Base-by-base conservation (phyloP, 768 basidiomycete genomes). In the Leucosporidium creatinivorum region DNA sequence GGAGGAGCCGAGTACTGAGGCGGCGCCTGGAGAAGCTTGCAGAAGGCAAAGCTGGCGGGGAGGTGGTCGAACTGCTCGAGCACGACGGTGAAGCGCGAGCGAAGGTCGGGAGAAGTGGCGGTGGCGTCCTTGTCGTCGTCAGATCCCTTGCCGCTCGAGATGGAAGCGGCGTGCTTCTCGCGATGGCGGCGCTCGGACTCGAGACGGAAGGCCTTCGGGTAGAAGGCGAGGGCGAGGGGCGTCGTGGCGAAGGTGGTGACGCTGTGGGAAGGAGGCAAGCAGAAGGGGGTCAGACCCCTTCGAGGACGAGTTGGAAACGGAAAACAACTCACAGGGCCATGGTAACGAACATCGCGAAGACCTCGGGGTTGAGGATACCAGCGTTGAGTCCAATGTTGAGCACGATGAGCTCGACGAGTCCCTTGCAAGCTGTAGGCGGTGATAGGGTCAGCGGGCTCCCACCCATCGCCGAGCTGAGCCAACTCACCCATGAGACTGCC, bases 11-110 rank as follows among this genome's bases (percentile, higher is more conserved):
- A 44, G 58, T 56, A 39, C 30, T 60, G 48, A 26, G 36, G 21
- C 18, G 60, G 52, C 58, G 63, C 70, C 65, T 59, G 68, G 26
- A 68, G 49, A 25, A 73, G 66, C 6, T 93, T 89, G 0, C 89
- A 85, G 65, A 98, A 80, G 0, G 89, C 85, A 91, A 99, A 93
- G 78, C 91, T 86, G 15, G 88, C 85, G 0, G 93, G 87, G 0
- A 98, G 77, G 77, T 94, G 91, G 72, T 96, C 94, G 57, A 93
- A 80, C 77, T 87, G 91, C 77, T 94, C 91, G 19, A 98, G 83
- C 21, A 98, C 86, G 68, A 97, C 85, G 0, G 89, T 87, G 79
- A 93, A 89, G 15, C 86, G 83, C 3, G 81, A 82, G 2, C 39
- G 39, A 13, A 44, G 39, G 39, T 44, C 39, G 39, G 39, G 8